These are phyloP conservation scores for Aspergillus intermedius DNA, from an alignment of 2,329 filamentous ascomycete species.

Conservation along the genomic window DNA sequence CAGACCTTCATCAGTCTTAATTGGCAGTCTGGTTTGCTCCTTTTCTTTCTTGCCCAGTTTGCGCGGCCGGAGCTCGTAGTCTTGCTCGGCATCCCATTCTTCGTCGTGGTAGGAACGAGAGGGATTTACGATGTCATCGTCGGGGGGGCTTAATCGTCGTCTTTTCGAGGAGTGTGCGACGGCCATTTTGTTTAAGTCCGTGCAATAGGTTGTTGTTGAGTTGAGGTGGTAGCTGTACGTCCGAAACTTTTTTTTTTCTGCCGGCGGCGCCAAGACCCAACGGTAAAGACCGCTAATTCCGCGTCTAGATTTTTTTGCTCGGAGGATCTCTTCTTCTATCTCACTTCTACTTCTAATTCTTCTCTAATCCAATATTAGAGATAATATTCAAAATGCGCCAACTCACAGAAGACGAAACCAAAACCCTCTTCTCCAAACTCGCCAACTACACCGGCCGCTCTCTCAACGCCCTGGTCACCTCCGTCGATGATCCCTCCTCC, in stretches of 20 bases:
- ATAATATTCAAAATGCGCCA: slow-evolving; percentile 58
- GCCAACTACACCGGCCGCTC: slow-evolving; percentile 87
- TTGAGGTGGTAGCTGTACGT: not conserved
- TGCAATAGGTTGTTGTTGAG: slow-evolving; percentile 2
- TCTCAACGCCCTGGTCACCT: slow-evolving; percentile 75
- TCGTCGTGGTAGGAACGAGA: slow-evolving; percentile 46
- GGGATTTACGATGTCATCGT: slow-evolving; percentile 26
- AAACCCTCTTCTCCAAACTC: slow-evolving; percentile 83
- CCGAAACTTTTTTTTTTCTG: slow-evolving; percentile 20
- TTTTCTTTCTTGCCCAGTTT: slow-evolving; percentile 68
- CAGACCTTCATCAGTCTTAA: slow-evolving; percentile 78
- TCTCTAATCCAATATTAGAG: not conserved
- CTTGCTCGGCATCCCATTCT: slow-evolving; percentile 85
- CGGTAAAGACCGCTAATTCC: slow-evolving; percentile 9
- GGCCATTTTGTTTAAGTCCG: slow-evolving; percentile 34
- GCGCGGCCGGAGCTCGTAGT: slow-evolving; percentile 74
- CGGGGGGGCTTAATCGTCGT: slow-evolving; percentile 45
- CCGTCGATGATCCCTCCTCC: slow-evolving; percentile 58
- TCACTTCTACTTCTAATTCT: not conserved
- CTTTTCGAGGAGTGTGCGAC: slow-evolving; percentile 43
- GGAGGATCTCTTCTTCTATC: slow-evolving; percentile 8
- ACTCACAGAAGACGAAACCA: slow-evolving; percentile 59
- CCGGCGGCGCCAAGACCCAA: slow-evolving; percentile 21
- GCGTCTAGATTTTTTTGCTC: slow-evolving; percentile 19
- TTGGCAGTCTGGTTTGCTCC: slow-evolving; percentile 71